Conservation (phyloP, 2,329 filamentous ascomycete genomes). For the Nigrospora oryzae region DNA sequence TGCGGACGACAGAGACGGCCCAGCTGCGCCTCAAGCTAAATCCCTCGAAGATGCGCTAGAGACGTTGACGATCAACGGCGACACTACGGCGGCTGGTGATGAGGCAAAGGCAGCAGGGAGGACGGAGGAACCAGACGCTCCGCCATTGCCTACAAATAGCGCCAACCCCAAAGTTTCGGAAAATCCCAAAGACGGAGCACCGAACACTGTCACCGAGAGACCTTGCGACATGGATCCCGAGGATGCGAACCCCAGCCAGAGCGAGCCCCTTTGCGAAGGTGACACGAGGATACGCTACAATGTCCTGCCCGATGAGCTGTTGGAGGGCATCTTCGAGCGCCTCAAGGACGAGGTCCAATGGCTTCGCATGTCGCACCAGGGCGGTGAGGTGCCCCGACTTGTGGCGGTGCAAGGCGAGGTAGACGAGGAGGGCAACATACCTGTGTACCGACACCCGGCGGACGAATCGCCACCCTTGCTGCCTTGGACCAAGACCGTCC, state of each 20-base stretch:
- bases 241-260: slow-evolving; percentile 13
- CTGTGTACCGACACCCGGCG: slow-evolving; percentile 89
- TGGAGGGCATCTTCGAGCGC: slow-evolving; percentile 56
- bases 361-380: slow-evolving; percentile 88
- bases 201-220: too few species aligned
- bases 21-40: not conserved
- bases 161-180: not conserved
- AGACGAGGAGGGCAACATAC: slow-evolving; percentile 61
- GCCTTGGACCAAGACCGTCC: slow-evolving; percentile 67
- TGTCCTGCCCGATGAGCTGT: slow-evolving; percentile 51
- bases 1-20: not conserved
- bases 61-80: slow-evolving; percentile 4
- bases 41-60: not conserved
- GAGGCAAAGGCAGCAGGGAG: not conserved
- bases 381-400: slow-evolving; percentile 82
- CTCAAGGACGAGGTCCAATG: slow-evolving; percentile 71
- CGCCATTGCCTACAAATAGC: not conserved
- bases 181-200: not conserved
- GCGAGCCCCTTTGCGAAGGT: slow-evolving; percentile 63
- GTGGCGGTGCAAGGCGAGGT: slow-evolving; percentile 81
- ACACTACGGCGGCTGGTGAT: slow-evolving; percentile 3
- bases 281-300: slow-evolving; percentile 69
- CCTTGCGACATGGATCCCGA: not conserved
- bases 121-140: slow-evolving; percentile 10
- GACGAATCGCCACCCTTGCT: slow-evolving; percentile 76